A percentile compares a stretch with the other conserved stretches of the same genome.
Conservation (phyloP, 2,329 filamentous ascomycete species). For the Coleophoma cylindrospora region DNA sequence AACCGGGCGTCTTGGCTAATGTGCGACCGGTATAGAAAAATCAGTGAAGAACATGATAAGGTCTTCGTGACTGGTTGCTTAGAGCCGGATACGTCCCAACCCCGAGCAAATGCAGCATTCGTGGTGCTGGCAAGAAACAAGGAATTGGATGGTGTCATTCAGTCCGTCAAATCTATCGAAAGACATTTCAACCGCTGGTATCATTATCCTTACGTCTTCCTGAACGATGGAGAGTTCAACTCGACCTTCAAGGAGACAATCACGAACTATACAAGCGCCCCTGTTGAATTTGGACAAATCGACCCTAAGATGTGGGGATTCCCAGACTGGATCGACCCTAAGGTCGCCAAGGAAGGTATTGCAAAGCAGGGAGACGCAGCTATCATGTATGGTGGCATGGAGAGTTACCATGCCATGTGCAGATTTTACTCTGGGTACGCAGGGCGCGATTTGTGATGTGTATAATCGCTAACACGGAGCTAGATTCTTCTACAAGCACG, state of each 20-base stretch:
- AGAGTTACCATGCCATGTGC: slow-evolving; percentile 99
- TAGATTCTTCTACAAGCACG: slow-evolving; percentile 95
- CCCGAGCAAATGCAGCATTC: slow-evolving; percentile 89
- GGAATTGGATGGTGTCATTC: slow-evolving; percentile 90
- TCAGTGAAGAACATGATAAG: slow-evolving; percentile 95
- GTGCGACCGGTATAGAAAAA: slow-evolving; percentile 59
- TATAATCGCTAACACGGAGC: background rate
- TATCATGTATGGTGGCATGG: slow-evolving; percentile 98
- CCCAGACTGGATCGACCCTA: slow-evolving; percentile 91
- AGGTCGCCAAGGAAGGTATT: slow-evolving; percentile 93
- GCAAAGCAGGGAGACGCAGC: slow-evolving; percentile 93
- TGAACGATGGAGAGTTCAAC: slow-evolving; percentile 98
- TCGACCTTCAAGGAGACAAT: slow-evolving; percentile 86
- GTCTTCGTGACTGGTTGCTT: slow-evolving; percentile 90
- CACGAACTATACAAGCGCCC: slow-evolving; percentile 79
- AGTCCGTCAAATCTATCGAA: slow-evolving; percentile 97
- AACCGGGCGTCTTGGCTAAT: background rate
- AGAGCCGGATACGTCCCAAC: slow-evolving; percentile 70
- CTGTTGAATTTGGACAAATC: slow-evolving; percentile 92
- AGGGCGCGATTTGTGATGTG: background rate
- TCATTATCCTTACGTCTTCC: slow-evolving; percentile 95
- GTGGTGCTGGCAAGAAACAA: slow-evolving; percentile 95
- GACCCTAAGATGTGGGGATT: slow-evolving; percentile 90
- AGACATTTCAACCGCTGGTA: slow-evolving; percentile 99
- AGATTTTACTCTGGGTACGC: slow-evolving; percentile 94